Base-by-base conservation (phyloP, 331 rosid genomes). In the Pyrus hybrid region DNA sequence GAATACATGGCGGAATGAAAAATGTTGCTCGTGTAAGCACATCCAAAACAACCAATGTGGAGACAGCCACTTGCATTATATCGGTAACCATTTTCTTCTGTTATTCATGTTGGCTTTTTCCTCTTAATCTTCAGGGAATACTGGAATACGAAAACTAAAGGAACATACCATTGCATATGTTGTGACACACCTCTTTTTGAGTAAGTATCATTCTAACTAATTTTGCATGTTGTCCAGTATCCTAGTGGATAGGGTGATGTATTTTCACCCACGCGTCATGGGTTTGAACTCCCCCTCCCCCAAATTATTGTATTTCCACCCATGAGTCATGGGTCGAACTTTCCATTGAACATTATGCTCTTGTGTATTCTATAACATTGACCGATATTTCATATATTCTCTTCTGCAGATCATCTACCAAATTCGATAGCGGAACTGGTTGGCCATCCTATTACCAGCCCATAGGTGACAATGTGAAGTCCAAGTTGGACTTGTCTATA, bases 381-480 rank as follows among this genome's bases (percentile, higher is more conserved):
- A 78, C 71, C 21, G 33, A 65, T 33, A 28, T 67, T 37, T 37
- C 49, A 4, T 70, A 12, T 10, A 32, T 25, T 47, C 58, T 81
- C n/a, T 67, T 60, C 73, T 63, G 47, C 83, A 94, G 98, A 81
- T 94, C 98, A 74, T 91, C 96, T 9, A 86, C 97, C 8, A 93
- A 93, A 84, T 93, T 91, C 45, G 85, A 91, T 49, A 91, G 98
- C 80, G 97, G 98, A 77, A 93, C 98, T 47, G 98, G 98, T 22
- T 93, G 98, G 98, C 98, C 97, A 54, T 93, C 98, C 41, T 93
- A 93, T 88, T 88, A 87, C 87, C 88, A 88, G 74, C 93, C 97
- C 2, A 51, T 87, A 13, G 95, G 92, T 43, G 82, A 85, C 82
- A 93, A 93, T 54, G 96, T 83, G 80, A 90, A 86, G 68, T 86